Evolutionary conservation across 176 grass and related monocot genomes (phyloP).

Genomic region (Rhynchospora tenuis): DNA sequence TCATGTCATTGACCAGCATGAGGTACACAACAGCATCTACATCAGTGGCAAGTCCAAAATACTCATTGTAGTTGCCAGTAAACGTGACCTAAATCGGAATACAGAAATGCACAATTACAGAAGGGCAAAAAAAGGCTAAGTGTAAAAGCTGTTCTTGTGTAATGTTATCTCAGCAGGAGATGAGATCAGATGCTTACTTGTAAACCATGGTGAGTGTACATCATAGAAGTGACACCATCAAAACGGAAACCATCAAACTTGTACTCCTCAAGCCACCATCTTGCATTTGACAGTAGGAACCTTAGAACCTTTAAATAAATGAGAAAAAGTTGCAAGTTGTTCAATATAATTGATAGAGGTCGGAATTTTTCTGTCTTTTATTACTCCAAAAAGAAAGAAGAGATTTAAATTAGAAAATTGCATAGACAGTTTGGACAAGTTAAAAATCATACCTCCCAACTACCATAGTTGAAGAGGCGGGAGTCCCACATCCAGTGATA

Average conservation of each 20-base stretch:
- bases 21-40: slow-evolving; percentile 85
- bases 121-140: neutral
- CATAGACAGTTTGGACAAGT: slow-evolving; percentile 16
- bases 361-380: slow-evolving; percentile 3
- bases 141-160: neutral
- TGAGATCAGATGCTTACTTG: slow-evolving; percentile 36
- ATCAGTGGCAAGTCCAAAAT: slow-evolving; percentile 87
- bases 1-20: slow-evolving; percentile 90
- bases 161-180: neutral
- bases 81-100: slow-evolving; percentile 48
- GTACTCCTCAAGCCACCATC: slow-evolving; percentile 95
- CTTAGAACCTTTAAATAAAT: slow-evolving; percentile 54
- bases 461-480: slow-evolving; percentile 81
- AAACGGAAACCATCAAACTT: slow-evolving; percentile 95
- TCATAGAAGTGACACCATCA: slow-evolving; percentile 95
- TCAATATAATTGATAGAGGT: neutral
- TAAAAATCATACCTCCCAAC: slow-evolving; percentile 66
- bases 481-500: slow-evolving; percentile 99
- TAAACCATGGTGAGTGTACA: slow-evolving; percentile 91
- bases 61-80: slow-evolving; percentile 86
- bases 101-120: slow-evolving; percentile 1
- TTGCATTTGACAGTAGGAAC: slow-evolving; percentile 87
- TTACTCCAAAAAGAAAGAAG: neutral
- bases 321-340: neutral
- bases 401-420: neutral